These are phyloP conservation scores for Rhodamnia rubescens DNA, from an alignment of 345 rosid species.

Conservation along the genomic window DNA sequence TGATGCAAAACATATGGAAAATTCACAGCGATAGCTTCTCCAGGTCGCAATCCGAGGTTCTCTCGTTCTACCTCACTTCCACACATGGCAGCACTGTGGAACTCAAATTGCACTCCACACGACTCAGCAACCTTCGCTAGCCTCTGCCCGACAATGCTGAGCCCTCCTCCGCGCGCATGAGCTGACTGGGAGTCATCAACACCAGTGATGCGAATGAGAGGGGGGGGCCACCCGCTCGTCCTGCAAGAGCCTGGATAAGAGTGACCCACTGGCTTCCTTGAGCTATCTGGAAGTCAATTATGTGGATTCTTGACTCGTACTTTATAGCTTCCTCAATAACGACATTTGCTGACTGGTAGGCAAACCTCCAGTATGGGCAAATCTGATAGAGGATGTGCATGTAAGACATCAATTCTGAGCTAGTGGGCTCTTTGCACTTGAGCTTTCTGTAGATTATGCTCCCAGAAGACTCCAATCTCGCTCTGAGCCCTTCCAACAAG, in stretches of 20 bases:
- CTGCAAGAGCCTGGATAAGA: conserved; percentile 48
- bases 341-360: conserved; percentile 68
- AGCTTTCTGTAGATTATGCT: conserved; percentile 74
- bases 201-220: conserved; percentile 65
- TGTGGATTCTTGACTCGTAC: conserved; percentile 59
- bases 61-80: conserved; percentile 53
- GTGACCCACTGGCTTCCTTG: conserved; percentile 66
- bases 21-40: conserved; percentile 83
- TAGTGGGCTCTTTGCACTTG: conserved; percentile 71
- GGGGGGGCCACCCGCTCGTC: conserved; percentile 68
- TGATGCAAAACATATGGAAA: conserved; percentile 85
- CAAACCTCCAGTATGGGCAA: conserved; percentile 93
- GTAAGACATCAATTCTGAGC: conserved; percentile 89
- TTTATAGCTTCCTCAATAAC: conserved; percentile 53
- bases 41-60: conserved; percentile 46
- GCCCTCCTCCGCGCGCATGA: conserved; percentile 94
- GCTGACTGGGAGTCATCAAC: conserved; percentile 87
- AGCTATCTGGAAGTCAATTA: conserved; percentile 40
- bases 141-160: conserved; percentile 50
- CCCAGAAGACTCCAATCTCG: conserved; percentile 81
- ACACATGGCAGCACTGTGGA: conserved; percentile 66
- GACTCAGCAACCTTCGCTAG: conserved; percentile 37
- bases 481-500: conserved; percentile 89
- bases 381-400: conserved; percentile 63
- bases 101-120: conserved; percentile 60